A percentile compares a stretch with the other conserved stretches of the same genome.
Evolutionary conservation across 2,329 filamentous ascomycete genomes (phyloP).

Genomic region (Aureobasidium lini): DNA sequence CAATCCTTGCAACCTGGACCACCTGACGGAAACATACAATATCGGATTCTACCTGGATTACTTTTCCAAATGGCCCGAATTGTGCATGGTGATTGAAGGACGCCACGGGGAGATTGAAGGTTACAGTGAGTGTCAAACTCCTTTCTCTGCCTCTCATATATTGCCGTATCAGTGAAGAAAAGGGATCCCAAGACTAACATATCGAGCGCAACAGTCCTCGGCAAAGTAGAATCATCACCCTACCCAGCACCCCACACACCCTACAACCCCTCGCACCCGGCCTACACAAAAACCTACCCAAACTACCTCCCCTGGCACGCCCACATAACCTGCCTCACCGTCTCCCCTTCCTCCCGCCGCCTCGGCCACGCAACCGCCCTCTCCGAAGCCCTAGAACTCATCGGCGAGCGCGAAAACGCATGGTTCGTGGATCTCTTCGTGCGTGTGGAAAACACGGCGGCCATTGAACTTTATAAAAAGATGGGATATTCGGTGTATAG

Average conservation of each 20-base stretch:
- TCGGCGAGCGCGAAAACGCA: slow-evolving; percentile 71
- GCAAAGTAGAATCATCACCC: slow-evolving; percentile 77
- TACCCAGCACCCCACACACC: slow-evolving; percentile 66
- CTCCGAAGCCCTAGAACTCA: slow-evolving; percentile 72
- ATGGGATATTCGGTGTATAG: slow-evolving; percentile 91
- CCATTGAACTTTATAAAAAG: slow-evolving; percentile 79
- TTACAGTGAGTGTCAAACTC: slow-evolving; percentile 60
- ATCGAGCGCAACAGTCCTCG: slow-evolving; percentile 62
- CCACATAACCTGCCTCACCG: slow-evolving; percentile 92
- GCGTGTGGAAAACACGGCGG: slow-evolving; percentile 75
- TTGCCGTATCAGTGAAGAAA: neutral
- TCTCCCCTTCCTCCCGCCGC: slow-evolving; percentile 77
- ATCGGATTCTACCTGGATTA: slow-evolving; percentile 94
- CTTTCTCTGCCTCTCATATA: neutral
- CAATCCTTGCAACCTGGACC: slow-evolving; percentile 92
- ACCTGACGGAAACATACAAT: slow-evolving; percentile 96
- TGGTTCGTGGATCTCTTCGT: slow-evolving; percentile 98
- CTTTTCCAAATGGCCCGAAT: slow-evolving; percentile 86
- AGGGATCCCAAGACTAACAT: too few species aligned
- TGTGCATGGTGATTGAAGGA: slow-evolving; percentile 89
- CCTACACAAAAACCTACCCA: slow-evolving; percentile 35
- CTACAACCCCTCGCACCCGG: slow-evolving; percentile 50
- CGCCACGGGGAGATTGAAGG: slow-evolving; percentile 81
- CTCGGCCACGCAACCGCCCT: slow-evolving; percentile 81
- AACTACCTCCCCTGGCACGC: slow-evolving; percentile 99